Conservation (phyloP, 768 basidiomycete genomes). For the Leccinum fibrillosum region DNA sequence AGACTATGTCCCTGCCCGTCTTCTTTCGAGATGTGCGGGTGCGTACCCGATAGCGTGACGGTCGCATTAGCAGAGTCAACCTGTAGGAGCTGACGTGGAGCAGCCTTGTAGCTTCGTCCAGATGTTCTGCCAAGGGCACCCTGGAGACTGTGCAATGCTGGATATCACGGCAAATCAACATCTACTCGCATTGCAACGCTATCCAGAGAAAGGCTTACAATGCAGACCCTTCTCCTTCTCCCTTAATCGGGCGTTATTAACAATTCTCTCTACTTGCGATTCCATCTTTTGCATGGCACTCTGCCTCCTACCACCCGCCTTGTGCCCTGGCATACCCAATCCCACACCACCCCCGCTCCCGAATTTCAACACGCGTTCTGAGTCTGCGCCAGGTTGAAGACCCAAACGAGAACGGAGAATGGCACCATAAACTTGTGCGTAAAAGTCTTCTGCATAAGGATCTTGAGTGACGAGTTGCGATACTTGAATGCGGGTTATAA, state of each 20-base stretch:
- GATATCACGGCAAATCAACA: constrained; percentile 8
- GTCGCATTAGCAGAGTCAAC: constrained; percentile 56
- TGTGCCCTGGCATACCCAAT: constrained; percentile 43
- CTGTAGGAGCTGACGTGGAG: constrained; percentile 94
- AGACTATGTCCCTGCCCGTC: constrained; percentile 33
- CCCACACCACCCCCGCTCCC: constrained; percentile 87
- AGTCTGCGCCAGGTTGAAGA: constrained; percentile 55
- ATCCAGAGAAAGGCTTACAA: constrained; percentile 32
- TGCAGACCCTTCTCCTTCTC: constrained; percentile 81
- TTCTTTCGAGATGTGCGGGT: constrained; percentile 51
- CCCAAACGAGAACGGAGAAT: constrained; percentile 78
- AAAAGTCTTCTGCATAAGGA: constrained; percentile 97
- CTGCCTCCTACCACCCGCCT: constrained; percentile 65
- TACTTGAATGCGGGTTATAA: constrained; percentile 98
- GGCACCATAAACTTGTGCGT: constrained; percentile 93
- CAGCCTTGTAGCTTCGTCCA: constrained; percentile 89
- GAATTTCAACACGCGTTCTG: constrained; percentile 80
- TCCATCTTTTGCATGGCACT: constrained; percentile 93
- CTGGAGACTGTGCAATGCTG: constrained; percentile 75
- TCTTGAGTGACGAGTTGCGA: constrained; percentile 97
- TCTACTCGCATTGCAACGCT: background rate
- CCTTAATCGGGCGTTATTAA: constrained; percentile 82
- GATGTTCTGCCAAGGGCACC: constrained; percentile 95
- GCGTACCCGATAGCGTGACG: constrained; percentile 39
- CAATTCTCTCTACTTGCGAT: constrained; percentile 93